Base-by-base conservation (phyloP, 2,329 filamentous ascomycete species). In the Colletotrichum lindemuthianum region DNA sequence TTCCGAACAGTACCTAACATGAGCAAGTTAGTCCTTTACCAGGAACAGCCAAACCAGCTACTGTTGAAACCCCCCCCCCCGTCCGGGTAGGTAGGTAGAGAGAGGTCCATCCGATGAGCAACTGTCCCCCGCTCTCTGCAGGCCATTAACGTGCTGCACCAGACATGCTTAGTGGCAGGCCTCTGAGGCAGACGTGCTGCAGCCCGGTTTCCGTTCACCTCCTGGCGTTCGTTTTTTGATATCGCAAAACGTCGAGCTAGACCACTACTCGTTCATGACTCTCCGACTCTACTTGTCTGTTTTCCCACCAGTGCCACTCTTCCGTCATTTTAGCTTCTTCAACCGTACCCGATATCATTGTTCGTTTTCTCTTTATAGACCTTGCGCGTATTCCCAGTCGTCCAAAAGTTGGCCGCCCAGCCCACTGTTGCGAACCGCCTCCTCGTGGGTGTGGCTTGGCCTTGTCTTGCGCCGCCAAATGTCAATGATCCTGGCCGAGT, bases 401-500 rank as follows among this genome's bases (percentile, higher is more conserved):
- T 56, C 51, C 57, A 50, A 48, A 65, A 57, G 43, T 59, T 65
- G 63, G 58, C 58, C 52, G 36, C 58, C 36, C 58, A 51, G 58
- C 63, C 63, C 40, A 57, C 63, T 36, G 33, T 61, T 41, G 55
- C 52, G 63, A 61, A 63, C 39, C 52, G 44, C 33, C 51, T 47
- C 52, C 58, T 60, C 47, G 63, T 61, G 51, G 63, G 45, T 63
- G 63, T 65, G 63, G 63, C 63, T 65, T 65, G 63, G 48, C 37
- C 54, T 50, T 64, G 54, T 66, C 59, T 64, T 54, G 63, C 53
- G 59, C 63, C 60, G 59, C 63, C 63, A 66, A 64, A 66, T 66
- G 63, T 64, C 60, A 59, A 66, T 53, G 63, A 59, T 64, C 54
- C 54, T 66, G 53, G 63, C 53, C 55, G 45, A 64, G 52, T 48